Conservation (phyloP, 176 grass and related monocot species). For the Avena atlantica region DNA sequence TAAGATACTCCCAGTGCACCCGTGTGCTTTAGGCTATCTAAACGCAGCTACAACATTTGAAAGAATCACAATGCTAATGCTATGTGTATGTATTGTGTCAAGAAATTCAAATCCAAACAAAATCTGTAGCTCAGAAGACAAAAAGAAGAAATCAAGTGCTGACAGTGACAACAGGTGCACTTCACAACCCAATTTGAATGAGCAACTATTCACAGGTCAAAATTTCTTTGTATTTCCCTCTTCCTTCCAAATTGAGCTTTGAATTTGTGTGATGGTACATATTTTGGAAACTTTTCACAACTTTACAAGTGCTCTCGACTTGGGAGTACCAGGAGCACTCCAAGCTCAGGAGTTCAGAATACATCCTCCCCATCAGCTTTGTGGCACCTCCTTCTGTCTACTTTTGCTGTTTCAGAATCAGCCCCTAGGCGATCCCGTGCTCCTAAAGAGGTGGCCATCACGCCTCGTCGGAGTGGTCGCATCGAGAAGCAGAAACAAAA, state of each 20-base stretch:
- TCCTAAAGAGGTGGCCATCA: too few species aligned
- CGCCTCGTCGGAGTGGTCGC: too few species aligned
- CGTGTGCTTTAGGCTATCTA: background rate
- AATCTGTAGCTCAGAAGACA: background rate
- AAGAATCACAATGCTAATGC: background rate
- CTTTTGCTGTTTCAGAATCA: too few species aligned
- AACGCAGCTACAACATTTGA: background rate
- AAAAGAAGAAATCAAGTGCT: background rate
- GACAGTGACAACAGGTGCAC: background rate
- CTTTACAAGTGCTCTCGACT: too few species aligned
- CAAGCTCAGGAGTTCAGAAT: too few species aligned
- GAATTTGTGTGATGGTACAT: background rate
- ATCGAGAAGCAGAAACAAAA: too few species aligned
- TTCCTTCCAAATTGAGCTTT: background rate
- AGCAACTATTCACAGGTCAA: background rate
- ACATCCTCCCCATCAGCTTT: too few species aligned
- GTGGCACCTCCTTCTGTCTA: too few species aligned
- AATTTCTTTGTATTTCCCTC: background rate
- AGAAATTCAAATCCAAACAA: background rate
- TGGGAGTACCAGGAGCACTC: too few species aligned
- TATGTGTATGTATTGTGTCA: background rate
- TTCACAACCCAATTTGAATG: background rate
- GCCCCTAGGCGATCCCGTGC: too few species aligned
- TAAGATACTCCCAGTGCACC: background rate
- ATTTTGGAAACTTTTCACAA: too few species aligned